Percentiles rank a stretch among this genome's conserved stretches.
These are phyloP conservation scores for Limonium bicolor DNA, from an alignment of 148 eudicot species.

Conservation along the genomic window DNA sequence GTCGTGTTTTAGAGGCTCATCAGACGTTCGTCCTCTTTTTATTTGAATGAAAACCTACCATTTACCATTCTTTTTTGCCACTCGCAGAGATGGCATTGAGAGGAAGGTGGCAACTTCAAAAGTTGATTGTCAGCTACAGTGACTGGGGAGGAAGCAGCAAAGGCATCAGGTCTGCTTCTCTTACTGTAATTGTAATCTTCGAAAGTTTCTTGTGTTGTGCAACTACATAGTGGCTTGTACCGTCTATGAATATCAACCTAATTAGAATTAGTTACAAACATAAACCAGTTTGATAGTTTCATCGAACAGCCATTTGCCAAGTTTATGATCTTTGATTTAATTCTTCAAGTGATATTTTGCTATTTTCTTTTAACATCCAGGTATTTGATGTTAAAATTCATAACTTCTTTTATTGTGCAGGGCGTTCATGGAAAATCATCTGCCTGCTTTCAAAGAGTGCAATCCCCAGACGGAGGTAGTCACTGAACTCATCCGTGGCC, in stretches of 20 bases:
- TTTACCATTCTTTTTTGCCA: not conserved
- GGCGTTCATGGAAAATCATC: slow-evolving; percentile 15
- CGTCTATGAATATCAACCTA: not conserved
- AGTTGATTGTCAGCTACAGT: slow-evolving; percentile 30
- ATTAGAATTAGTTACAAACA: too few species aligned
- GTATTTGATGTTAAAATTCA: not conserved
- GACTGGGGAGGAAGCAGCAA: slow-evolving; percentile 39
- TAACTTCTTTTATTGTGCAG: too few species aligned
- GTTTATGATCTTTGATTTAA: too few species aligned
- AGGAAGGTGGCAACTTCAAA: slow-evolving; percentile 34
- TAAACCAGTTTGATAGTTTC: too few species aligned
- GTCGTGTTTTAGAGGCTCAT: too few species aligned
- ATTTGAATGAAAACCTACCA: too few species aligned
- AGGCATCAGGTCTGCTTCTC: slow-evolving; percentile 20
- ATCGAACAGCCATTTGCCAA: too few species aligned
- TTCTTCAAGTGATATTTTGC: too few species aligned
- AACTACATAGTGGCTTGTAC: not conserved
- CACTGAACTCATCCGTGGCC: slow-evolving; percentile 73
- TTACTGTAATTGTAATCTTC: not conserved
- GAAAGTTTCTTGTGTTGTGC: not conserved
- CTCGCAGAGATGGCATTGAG: slow-evolving; percentile 16
- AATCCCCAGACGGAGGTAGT: slow-evolving; percentile 81
- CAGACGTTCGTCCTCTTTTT: too few species aligned
- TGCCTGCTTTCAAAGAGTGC: slow-evolving; percentile 56
- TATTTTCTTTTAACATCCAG: too few species aligned